Conservation (phyloP, 2,329 filamentous ascomycete genomes). For the Xylaria sp. region DNA sequence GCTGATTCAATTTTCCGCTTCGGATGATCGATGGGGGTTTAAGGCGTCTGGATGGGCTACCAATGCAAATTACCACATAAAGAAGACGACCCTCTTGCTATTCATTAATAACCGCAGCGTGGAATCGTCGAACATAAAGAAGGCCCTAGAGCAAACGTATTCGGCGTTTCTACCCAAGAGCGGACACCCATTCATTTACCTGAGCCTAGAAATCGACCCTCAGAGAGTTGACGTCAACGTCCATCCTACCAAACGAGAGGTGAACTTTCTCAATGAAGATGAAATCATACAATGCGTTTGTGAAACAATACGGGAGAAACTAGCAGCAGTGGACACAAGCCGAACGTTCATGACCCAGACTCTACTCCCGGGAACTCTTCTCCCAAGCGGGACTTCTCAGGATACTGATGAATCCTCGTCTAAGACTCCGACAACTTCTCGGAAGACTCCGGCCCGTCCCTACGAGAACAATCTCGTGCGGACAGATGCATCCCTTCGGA, state of each 20-base stretch:
- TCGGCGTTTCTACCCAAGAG: conserved; percentile 89
- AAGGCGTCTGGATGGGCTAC: conserved; percentile 83
- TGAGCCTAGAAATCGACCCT: conserved; percentile 92
- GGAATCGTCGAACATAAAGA: conserved; percentile 88
- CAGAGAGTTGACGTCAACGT: conserved; percentile 95
- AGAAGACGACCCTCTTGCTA: conserved; percentile 85
- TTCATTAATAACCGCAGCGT: conserved; percentile 98
- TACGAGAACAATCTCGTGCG: conserved; percentile 91
- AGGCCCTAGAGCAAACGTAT: conserved; percentile 91
- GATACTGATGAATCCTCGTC: conserved; percentile 47
- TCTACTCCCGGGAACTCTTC: conserved; percentile 75
- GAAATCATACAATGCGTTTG: conserved; percentile 92
- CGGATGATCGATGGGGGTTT: conserved; percentile 85
- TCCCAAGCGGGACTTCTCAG: conserved; percentile 46
- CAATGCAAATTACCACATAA: conserved; percentile 94
- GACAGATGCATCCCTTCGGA: conserved; percentile 87
- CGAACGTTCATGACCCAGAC: conserved; percentile 95
- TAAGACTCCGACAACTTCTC: conserved; percentile 51
- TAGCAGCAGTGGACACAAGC: conserved; percentile 91
- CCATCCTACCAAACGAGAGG: conserved; percentile 95
- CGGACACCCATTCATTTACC: conserved; percentile 91
- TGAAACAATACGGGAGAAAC: conserved; percentile 77
- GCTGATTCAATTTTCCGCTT: conserved; percentile 77
- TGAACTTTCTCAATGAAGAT: conserved; percentile 97
- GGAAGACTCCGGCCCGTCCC: conserved; percentile 63